These are phyloP conservation scores for Calonectria multiphialidica DNA, from an alignment of 2,329 filamentous ascomycete genomes.

Conservation along the genomic window DNA sequence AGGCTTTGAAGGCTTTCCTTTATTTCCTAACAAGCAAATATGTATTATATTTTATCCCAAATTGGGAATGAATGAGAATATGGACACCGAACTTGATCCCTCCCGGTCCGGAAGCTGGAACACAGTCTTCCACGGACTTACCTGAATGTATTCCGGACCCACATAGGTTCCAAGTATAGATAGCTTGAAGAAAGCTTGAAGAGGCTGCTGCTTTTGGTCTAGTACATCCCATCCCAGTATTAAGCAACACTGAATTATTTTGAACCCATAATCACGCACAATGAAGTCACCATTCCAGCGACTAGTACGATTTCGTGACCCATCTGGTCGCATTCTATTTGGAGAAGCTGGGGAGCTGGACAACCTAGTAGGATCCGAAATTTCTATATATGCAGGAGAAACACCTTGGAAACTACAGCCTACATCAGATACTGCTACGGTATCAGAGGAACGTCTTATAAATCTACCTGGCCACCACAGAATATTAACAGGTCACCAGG, in stretches of 20 bases:
- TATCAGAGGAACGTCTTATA: not conserved
- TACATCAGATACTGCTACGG: not conserved
- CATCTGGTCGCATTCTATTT: not conserved
- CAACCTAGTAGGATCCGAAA: not conserved
- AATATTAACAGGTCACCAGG: not conserved
- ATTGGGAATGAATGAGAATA: too few relatives aligned
- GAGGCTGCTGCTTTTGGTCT: too few relatives aligned
- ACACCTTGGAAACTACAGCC: not conserved
- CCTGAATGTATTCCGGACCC: not conserved
- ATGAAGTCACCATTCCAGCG: not conserved
- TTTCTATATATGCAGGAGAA: slow-evolving; percentile 4
- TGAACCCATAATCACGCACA: too few relatives aligned
- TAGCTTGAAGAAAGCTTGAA: not conserved
- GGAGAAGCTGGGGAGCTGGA: not conserved
- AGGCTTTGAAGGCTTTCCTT: not conserved
- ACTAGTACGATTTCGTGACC: slow-evolving; percentile 7
- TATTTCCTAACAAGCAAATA: too few relatives aligned
- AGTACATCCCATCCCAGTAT: not conserved
- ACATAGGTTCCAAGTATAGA: not conserved
- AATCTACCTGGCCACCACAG: too few relatives aligned
- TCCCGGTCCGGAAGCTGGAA: not conserved
- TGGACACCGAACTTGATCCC: too few relatives aligned
- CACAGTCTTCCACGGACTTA: not conserved
- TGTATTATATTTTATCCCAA: too few relatives aligned
- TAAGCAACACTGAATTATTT: not conserved